Evolutionary conservation across 345 rosid genomes (phyloP), one percentile per base, ranked within the genome.

Genomic region (Salix suchowensis): DNA sequence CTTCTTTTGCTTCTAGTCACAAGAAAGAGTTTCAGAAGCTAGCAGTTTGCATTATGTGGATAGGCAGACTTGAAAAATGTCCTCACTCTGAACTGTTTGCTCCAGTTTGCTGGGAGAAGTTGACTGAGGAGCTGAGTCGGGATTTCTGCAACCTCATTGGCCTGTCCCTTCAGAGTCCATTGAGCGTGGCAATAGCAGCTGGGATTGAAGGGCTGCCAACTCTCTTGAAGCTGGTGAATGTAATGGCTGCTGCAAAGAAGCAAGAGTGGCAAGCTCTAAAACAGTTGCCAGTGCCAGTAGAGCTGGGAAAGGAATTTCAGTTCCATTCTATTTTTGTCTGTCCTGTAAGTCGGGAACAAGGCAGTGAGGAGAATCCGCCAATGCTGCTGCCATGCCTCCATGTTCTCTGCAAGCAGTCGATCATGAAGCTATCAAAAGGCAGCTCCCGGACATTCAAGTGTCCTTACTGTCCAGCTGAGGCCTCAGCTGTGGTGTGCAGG

Each of bases 261-360:
- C 89, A 83, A 61, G 92, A 91, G 67, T 90, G 91, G 92, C 90
- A 73, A 71, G 78, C 86, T 26, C 85, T 88, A 91, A 86, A 88
- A 71, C 90, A 89, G 58, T 75, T 91, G 80, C 91, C 91, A 0
- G 87, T 88, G 72, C 92, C 92, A 1, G 76, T 90, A 72, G 94
- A 91, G 65, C 71, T 88, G 75, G 87, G 88, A 24, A 88, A 71
- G 79, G 91, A 86, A 65, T 88, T 86, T 70, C 96, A 89, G 85
- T 89, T 89, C 71, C 96, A 91, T 78, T 90, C 96, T 0, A 77
- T 88, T 81, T 91, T 91, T 67, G 92, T 88, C 32, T 91, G 94
- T 62, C 96, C 96, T 0, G 92, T 91, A 42, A 88, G 91, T 24
- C 81, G 91, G 82, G 96, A 91, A 69, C 91, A 90, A 81, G 84